Evolutionary conservation across 805 yeast species (phyloP).

Genomic region (Metschnikowia drakensbergensis): DNA sequence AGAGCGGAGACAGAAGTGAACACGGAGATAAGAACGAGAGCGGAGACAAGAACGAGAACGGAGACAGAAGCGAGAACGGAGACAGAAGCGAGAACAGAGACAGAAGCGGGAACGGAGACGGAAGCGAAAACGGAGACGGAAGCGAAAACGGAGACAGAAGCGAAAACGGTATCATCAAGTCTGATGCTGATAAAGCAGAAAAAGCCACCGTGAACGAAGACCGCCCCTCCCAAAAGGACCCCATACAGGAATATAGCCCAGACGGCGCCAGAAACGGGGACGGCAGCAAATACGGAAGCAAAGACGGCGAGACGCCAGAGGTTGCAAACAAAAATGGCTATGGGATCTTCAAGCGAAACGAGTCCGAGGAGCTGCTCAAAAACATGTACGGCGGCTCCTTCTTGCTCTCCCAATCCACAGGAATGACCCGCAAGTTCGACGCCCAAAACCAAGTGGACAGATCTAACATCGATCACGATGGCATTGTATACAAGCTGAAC

Average conservation of each 20-base stretch:
- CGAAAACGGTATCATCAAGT: background rate
- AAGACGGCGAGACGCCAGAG: background rate
- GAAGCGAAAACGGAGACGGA: background rate
- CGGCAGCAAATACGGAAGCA: background rate
- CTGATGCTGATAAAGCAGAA: no score
- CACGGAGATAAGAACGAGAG: background rate
- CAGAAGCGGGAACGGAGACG: background rate
- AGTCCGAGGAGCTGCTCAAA: conserved; percentile 22
- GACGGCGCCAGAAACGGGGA: background rate
- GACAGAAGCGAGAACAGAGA: no score
- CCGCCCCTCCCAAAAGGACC: background rate
- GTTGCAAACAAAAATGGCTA: background rate
- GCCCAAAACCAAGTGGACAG: conserved; percentile 6
- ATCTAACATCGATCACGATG: conserved; percentile 4
- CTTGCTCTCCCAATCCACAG: conserved; percentile 42
- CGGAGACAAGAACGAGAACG: background rate
- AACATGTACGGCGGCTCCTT: conserved; percentile 42
- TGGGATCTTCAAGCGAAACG: conserved; percentile 23
- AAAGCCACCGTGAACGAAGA: no score
- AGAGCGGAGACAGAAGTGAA: background rate
- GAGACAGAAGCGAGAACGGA: background rate
- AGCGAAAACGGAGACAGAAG: background rate
- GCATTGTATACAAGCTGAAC: conserved; percentile 3
- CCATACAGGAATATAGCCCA: background rate
- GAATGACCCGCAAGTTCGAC: conserved; percentile 33